Evolutionary conservation across 164 flowering plant genomes (phyloP).

Genomic region (Macadamia tetraphylla): DNA sequence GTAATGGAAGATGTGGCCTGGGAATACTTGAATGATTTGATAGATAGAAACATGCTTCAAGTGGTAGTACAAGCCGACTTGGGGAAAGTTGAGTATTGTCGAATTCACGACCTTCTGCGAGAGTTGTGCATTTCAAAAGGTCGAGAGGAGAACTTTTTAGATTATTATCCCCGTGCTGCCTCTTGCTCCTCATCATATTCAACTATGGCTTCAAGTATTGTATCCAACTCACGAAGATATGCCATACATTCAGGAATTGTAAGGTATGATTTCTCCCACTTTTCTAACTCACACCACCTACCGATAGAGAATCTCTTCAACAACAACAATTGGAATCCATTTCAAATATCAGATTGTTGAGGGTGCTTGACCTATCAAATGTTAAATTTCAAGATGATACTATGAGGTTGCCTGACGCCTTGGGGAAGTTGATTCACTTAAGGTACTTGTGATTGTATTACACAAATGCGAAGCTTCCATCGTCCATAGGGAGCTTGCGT

Average conservation of each 20-base stretch:
- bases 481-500: slow-evolving; percentile 3
- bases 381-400: neutral
- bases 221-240: neutral
- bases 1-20: slow-evolving; percentile 17
- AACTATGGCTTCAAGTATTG: neutral
- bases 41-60: slow-evolving; percentile 12
- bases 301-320: too few relatives aligned
- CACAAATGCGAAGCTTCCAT: slow-evolving; percentile 2
- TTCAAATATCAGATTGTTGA: slow-evolving; percentile 3
- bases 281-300: neutral
- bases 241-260: neutral
- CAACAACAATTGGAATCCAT: neutral
- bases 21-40: slow-evolving; percentile 10
- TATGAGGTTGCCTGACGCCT: slow-evolving; percentile 1
- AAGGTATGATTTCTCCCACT: neutral
- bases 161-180: neutral
- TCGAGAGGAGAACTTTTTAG: slow-evolving; percentile 6
- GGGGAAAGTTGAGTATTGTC: slow-evolving; percentile 6
- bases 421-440: slow-evolving; percentile 8
- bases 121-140: slow-evolving; percentile 10
- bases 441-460: slow-evolving; percentile 3
- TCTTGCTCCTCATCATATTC: too few relatives aligned
- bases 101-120: slow-evolving; percentile 7
- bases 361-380: neutral
- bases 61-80: neutral